Evolutionary conservation across 768 basidiomycete genomes (phyloP), one percentile per base, ranked within the genome.

Genomic region (Suillus weaverae): DNA sequence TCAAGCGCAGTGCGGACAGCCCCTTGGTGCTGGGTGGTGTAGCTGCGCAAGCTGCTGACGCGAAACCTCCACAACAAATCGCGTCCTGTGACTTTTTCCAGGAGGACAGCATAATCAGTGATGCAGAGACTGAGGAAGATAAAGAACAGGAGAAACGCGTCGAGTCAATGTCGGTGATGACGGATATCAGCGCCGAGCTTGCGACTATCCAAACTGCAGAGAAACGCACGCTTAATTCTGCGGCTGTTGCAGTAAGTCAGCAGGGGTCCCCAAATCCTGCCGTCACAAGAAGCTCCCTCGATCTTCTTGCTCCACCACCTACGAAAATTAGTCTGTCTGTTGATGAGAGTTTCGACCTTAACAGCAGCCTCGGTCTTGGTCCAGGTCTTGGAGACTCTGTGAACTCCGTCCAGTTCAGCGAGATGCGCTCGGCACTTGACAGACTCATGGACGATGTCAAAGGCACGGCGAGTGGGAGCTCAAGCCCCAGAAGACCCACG

Each of bases 341-440:
- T 13, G 72, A 74, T 50, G 63, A 68, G 11, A 76, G 68, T 48
- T 62, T 73, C n/a, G 71, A 77, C 38, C 63, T 75, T 20, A 71
- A 74, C 33, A 55, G 71, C 4, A 68, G 69, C n/a, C 71, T 70
- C 20, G 61, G 71, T 22, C 62, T 71, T 35, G 65, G 74, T 38
- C 62, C 70, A 43, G 66, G 68, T 60, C 54, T 73, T 50, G 71
- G 78, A 68, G 69, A 81, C 77, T 83, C 81, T 16, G 73, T 83
- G 71, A 81, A 81, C 8, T 80, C 83, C 53, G 80, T 86, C 33
- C 83, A 86, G 68, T 86, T 88, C 33, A 83, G 85, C 67, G 89
- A 90, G 55, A 89, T 90, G 84, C 85, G 86, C 65, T 89, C 87
- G 66, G 90, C 89, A 7, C 80, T 91, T 36, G 89, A 91, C 71